Base-by-base conservation (phyloP, 2,329 filamentous ascomycete species). In the Neopestalotiopsis sp. region DNA sequence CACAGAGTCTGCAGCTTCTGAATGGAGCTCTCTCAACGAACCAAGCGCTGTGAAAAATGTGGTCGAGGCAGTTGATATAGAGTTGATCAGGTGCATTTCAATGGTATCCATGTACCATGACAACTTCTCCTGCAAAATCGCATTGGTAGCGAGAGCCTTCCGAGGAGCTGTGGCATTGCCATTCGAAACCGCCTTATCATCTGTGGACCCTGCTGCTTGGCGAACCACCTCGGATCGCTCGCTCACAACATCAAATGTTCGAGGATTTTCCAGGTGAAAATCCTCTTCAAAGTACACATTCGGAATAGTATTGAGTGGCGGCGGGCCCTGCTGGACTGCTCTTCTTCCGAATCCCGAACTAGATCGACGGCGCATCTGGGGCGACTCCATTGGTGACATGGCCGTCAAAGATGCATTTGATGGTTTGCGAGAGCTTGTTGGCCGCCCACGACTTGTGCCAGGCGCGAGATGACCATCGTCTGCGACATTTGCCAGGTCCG, bases 21-120 rank as follows among this genome's bases (percentile, higher is more conserved):
- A 92, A 78, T 99, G 95, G 12, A 99, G 84, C 77, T 98, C 94
- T 73, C 94, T 92, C 42, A 99, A 84, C 0, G 95, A 97, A 0
- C 96, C 95, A 0, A 99, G 84, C 0, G 96, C 96, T 0, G 94
- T 95, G 76, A 99, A 99, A 80, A 99, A 99, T 0, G 95, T 97
- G 0, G 94, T 94, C 0, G 96, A 98, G 1, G 96, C 96, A 0
- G 93, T 94, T 2, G 95, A 98, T 71, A 99, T 99, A 0, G 95
- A 97, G 40, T 94, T 94, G 74, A 99, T 98, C 7, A 99, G 85
- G 78, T 99, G 96, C 67, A 99, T 94, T 79, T 99, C 96, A 28
- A 99, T 94, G 0, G 96, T 99, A 79, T 99, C 96, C 94, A 99
- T 97, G 79, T 99, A 99, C 96, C 96, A 99, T 0, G 96, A 98